Evolutionary conservation across 768 basidiomycete genomes (phyloP), one percentile per base, ranked within the genome.

Genomic region (Hydnomerulius pinastri): DNA sequence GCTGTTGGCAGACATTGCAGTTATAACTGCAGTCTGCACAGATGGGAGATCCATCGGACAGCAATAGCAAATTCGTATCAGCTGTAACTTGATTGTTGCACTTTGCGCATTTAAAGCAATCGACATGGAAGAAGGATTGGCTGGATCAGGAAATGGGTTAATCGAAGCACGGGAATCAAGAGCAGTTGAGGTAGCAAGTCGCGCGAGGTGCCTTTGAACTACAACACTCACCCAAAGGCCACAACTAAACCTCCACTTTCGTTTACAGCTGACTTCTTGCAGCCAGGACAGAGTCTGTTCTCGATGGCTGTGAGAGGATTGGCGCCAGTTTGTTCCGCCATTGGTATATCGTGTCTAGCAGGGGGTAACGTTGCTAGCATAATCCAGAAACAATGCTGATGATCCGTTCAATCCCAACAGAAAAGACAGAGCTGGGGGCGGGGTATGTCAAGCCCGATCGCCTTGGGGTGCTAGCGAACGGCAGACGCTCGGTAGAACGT

Each of bases 31-130:
- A 96, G 61, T 89, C 85, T 36, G 89, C 85, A 64, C 91, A 95
- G 43, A 99, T 94, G 32, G 97, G 97, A n/a, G 89, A 92, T 20
- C 97, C 97, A 71, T 99, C 96, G 27, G 94, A 95, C 43, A 99
- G 83, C 10, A 99, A 77, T 29, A 98, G 80, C n/a, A 99, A 80
- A 72, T 97, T 98, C 21, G 96, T 97, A 70, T 98, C 96, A 24
- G 96, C 93, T 48, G 86, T 95, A 57, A 98, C 95, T 65, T 88
- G 83, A 67, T 94, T 82, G 50, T 80, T 77, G 68, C 96, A 98
- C 73, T 98, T 99, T 32, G 94, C 94, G 65, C 97, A 99, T 58
- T 90, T 92, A 79, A 98, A 98, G 72, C 92, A 93, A 68, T 91
- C 86, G 51, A 92, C 86, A 57, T 94, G 94, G 77, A 96, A 97